Evolutionary conservation across 129 eudicot genomes (phyloP).

Genomic region (Helichrysum umbraculigerum): DNA sequence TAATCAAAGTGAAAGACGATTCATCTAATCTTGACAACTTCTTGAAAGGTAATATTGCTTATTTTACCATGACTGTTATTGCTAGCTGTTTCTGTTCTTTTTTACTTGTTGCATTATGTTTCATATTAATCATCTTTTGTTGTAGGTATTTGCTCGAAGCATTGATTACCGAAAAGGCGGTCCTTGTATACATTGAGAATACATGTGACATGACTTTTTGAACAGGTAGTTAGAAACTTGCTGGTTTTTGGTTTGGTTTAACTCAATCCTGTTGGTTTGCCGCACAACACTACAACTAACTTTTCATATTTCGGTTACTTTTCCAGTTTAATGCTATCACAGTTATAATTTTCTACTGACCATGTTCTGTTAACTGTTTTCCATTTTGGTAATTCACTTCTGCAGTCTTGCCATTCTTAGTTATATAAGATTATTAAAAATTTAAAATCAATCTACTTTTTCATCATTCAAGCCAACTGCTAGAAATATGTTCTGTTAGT

Average conservation of each 20-base stretch:
- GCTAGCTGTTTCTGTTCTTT: not conserved
- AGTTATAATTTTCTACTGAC: too few relatives aligned
- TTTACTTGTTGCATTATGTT: not conserved
- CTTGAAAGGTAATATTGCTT: constrained; percentile 7
- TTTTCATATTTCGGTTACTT: not conserved
- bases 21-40: not conserved
- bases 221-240: too few relatives aligned
- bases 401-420: too few relatives aligned
- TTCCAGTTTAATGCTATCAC: not conserved
- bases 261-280: not conserved
- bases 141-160: not conserved
- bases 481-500: too few relatives aligned
- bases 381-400: not conserved
- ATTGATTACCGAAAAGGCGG: not conserved
- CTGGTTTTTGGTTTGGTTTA: too few relatives aligned
- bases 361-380: too few relatives aligned
- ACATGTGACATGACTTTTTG: not conserved
- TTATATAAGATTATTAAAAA: too few relatives aligned
- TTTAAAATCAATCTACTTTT: too few relatives aligned
- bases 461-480: too few relatives aligned
- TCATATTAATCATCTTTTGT: not conserved
- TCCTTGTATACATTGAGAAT: not conserved
- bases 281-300: not conserved
- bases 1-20: not conserved
- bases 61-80: not conserved